Evolutionary conservation across 352 stramenopile species (phyloP).

Genomic region (Phytopythium kandeliae): DNA sequence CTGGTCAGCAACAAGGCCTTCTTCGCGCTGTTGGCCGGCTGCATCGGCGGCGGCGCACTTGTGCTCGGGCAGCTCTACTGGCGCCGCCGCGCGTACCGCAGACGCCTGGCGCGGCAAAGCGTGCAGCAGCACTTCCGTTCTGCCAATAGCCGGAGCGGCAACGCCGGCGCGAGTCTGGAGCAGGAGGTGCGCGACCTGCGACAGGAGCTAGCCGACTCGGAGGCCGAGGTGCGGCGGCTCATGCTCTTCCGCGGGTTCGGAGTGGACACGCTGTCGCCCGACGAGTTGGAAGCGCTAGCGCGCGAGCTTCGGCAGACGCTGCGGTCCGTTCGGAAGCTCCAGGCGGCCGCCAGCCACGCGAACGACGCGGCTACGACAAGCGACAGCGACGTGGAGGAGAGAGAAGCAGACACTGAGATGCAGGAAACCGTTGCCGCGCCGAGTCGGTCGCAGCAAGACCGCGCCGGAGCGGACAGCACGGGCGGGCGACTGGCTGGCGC

Average conservation of each 20-base stretch:
- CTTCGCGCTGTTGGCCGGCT: constrained; percentile 32
- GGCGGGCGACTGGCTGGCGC: neutral
- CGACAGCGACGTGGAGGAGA: neutral
- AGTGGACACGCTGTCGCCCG: constrained; percentile 40
- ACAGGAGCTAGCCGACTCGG: constrained; percentile 71
- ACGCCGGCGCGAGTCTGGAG: constrained; percentile 18
- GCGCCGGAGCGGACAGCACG: neutral
- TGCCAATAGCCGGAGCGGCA: constrained; percentile 1
- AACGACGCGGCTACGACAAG: neutral
- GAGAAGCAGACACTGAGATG: neutral
- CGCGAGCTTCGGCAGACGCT: constrained; percentile 50
- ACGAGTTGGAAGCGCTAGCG: constrained; percentile 52
- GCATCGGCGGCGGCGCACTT: constrained; percentile 40
- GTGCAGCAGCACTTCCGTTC: constrained; percentile 8
- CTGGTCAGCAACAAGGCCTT: constrained; percentile 46
- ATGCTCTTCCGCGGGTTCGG: constrained; percentile 77
- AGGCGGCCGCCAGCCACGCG: neutral
- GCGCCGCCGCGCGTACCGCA: constrained; percentile 8
- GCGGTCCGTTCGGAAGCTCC: constrained; percentile 21
- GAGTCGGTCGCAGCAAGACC: neutral
- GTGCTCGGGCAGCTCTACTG: constrained; percentile 36
- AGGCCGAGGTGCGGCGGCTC: constrained; percentile 61
- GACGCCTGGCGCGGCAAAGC: constrained; percentile 4
- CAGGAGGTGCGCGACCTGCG: constrained; percentile 62
- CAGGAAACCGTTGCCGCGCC: neutral